These are phyloP conservation scores for Tetrahymena elliotti DNA, from an alignment of 73 alveolate genomes.

Conservation along the genomic window DNA sequence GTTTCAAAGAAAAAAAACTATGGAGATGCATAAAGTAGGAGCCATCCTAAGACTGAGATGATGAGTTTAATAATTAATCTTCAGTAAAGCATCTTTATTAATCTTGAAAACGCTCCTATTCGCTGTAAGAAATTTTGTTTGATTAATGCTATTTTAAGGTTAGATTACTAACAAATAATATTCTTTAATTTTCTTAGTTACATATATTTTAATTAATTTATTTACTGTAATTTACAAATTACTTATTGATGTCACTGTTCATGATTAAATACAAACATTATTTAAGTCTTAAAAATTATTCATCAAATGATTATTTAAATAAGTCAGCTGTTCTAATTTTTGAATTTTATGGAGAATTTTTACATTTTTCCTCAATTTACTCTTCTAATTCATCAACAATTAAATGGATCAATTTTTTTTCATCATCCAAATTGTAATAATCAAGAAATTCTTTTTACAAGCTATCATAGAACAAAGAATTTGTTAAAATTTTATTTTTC, in stretches of 20 bases:
- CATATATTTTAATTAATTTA: too few relatives aligned
- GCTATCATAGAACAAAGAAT: too few relatives aligned
- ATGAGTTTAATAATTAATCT: too few relatives aligned
- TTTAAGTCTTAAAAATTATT: too few relatives aligned
- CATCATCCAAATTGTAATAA: background rate
- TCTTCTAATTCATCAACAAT: background rate
- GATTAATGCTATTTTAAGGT: background rate
- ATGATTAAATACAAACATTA: background rate
- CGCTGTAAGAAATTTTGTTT: background rate
- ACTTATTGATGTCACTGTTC: background rate
- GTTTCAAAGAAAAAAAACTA: background rate
- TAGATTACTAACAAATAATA: too few relatives aligned
- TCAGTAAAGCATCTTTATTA: too few relatives aligned
- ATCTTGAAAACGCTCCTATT: too few relatives aligned
- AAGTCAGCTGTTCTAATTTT: background rate
- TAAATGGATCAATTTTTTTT: background rate
- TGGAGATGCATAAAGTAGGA: too few relatives aligned
- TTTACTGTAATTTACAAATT: background rate
- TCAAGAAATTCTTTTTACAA: background rate
- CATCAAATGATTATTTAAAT: background rate
- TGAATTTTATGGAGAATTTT: too few relatives aligned
- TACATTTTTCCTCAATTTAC: background rate
- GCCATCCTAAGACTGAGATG: too few relatives aligned
- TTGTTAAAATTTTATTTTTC: too few relatives aligned
- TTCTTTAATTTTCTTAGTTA: background rate